Evolutionary conservation across 371 early-diverging fungal genomes (phyloP), one percentile per base, ranked within the genome.

Genomic region (Mycotypha africana): DNA sequence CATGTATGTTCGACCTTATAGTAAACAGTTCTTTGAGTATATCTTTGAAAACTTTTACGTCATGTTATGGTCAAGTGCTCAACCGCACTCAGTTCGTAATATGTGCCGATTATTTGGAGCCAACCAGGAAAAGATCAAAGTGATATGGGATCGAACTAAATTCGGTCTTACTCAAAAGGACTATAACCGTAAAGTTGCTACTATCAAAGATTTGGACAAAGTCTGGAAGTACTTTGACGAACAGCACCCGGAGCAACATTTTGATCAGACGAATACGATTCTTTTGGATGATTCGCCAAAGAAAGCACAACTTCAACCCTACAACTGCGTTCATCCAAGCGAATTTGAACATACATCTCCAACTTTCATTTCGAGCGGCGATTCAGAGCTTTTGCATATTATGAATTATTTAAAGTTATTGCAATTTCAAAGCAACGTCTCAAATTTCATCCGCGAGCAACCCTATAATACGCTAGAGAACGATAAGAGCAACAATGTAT

Each of bases 51-150:
- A 78, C 42, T 89, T 85, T 59, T 58, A 62, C 3, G 87, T 89
- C 24, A 83, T 87, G 85, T 74, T 89, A 4, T 89, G 89, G 89
- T 84, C 85, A 21, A 84, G 86, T 14, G 85, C 89, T 0, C 79
- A 74, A 40, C 76, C 82, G 0, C 56, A 60, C 1, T 84, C 71
- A 23, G 84, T 89, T 2, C 25, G 60, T 4, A 67, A 62, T 20
- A 84, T 85, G 85, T 53, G 79, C 24, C 59, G 61, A 14, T 21
- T 61, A 24, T 76, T 88, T 61, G 15, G 15, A 15, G 42, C 53
- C 1, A 45, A 76, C 22, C 47, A 49, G 6, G 42, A 59, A 2
- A 45, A 67, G 1, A 61, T 88, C 10, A 50, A 65, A 3, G 59
- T 67, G 0, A 57, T 76, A 2, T 88, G 89, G 89, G 74, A 77